Base-by-base conservation (phyloP, 1,139 yeast species). In the Lodderomyces orthopsilosis region DNA sequence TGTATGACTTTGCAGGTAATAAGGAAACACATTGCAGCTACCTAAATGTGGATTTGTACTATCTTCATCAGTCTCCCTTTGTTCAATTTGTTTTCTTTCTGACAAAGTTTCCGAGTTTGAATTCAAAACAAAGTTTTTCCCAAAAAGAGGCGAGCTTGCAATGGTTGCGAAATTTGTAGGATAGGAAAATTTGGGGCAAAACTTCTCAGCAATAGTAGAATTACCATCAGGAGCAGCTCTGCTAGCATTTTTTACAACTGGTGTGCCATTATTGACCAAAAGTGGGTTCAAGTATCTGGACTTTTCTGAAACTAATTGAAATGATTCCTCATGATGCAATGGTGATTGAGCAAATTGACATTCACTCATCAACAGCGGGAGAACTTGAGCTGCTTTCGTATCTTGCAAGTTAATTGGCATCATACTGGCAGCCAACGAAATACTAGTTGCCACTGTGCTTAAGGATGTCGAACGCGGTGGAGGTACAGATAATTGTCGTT, bases 81-180 rank as follows among this genome's bases (percentile, higher is more conserved):
- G 15, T 8, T 2, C 37, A 15, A 3, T 21, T 19, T n/a, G 37
- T 34, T 4, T 34, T 15, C 10, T 13, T 8, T 22, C 26, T 10
- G 15, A 8, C 19, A 8, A n/a, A 13, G 14, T 15, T 30, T 30
- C 34, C 15, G 19, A 4, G 19, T 30, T 30, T 24, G 38, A 33
- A 33, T 33, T 26, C 24, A 40, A 23, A 22, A 35, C 24, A 30
- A 24, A 35, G 19, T 23, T 35, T 13, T 35, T 35, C 30, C 19
- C 34, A 15, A 30, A 30, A 30, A 41, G 28, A 23, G 44, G 44
- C 12, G 44, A 41, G 23, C 41, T 41, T 10, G 41, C 39, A 26
- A 41, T 21, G 13, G 24, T 21, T 17, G 38, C 26, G 32, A 34
- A 37, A 21, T 27, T 27, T 10, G 26, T 30, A 2, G 34, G 19